Percentiles rank a stretch among this genome's conserved stretches.
Conservation (phyloP, 179 eudicot genomes). For the Beta lomatogona region DNA sequence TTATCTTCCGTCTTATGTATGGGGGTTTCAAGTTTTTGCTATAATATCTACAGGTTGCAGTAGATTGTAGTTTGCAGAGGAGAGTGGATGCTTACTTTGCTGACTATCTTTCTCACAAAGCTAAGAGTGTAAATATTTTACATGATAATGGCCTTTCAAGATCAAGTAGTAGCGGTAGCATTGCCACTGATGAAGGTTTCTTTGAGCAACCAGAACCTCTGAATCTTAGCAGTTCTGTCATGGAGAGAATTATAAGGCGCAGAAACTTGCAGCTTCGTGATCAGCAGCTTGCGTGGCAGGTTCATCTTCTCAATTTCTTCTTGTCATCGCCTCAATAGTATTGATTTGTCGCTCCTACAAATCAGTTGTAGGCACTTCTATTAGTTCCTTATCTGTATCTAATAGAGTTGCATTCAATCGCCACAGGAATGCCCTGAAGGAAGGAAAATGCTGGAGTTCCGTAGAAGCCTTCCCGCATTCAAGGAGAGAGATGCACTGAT, state of each 20-base stretch:
- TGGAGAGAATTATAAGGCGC: constrained; percentile 55
- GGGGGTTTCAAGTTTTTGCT: constrained; percentile 3
- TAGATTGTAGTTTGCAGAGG: constrained; percentile 59
- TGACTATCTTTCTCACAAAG: constrained; percentile 60
- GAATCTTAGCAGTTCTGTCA: constrained; percentile 49
- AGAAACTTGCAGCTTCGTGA: constrained; percentile 63
- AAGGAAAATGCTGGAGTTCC: constrained; percentile 60
- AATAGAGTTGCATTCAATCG: constrained; percentile 1
- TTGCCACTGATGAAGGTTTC: constrained; percentile 72
- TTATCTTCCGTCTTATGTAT: neutral
- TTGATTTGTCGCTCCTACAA: neutral
- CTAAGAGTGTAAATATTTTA: constrained; percentile 45
- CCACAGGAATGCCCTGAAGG: constrained; percentile 72
- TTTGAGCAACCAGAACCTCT: constrained; percentile 79
- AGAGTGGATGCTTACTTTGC: constrained; percentile 63
- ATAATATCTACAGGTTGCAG: constrained; percentile 48
- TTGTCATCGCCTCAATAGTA: neutral
- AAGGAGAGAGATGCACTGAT: constrained; percentile 69
- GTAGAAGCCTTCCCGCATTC: constrained; percentile 72
- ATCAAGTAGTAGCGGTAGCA: constrained; percentile 70
- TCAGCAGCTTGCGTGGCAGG: constrained; percentile 89
- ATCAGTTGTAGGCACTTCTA: neutral
- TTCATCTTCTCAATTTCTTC: constrained; percentile 31
- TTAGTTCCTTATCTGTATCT: neutral
- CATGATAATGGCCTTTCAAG: constrained; percentile 48